These are phyloP conservation scores for Penicillium turbatum DNA, from an alignment of 495 filamentous ascomycete genomes.

Conservation along the genomic window DNA sequence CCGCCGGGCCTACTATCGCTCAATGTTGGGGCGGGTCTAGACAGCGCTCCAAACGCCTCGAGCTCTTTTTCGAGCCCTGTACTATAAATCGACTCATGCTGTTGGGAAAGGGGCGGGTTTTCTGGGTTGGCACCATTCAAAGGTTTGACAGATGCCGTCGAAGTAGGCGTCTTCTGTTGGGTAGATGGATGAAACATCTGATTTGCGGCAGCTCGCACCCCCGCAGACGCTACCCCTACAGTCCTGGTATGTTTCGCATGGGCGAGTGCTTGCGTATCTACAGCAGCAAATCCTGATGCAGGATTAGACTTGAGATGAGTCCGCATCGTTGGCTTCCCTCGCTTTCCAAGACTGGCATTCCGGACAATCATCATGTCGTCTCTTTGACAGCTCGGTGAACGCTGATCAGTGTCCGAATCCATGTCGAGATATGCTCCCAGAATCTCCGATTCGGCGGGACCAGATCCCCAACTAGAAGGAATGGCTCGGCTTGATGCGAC, in stretches of 20 bases:
- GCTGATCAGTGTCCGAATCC: slow-evolving; percentile 34
- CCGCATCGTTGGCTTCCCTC: slow-evolving; percentile 67
- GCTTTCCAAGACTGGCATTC: slow-evolving; percentile 72
- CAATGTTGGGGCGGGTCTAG: slow-evolving; percentile 38
- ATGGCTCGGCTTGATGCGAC: slow-evolving; percentile 80
- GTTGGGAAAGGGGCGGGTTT: slow-evolving; percentile 32
- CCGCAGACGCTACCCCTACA: slow-evolving; percentile 12
- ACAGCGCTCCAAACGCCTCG: slow-evolving; percentile 25
- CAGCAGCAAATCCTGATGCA: slow-evolving; percentile 15
- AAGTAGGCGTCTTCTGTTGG: slow-evolving; percentile 24
- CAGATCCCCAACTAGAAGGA: slow-evolving; percentile 64
- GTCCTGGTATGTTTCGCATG: slow-evolving; percentile 17
- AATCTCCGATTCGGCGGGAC: slow-evolving; percentile 46
- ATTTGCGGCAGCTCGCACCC: slow-evolving; percentile 7
- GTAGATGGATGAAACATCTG: slow-evolving; percentile 25
- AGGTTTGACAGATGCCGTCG: slow-evolving; percentile 28
- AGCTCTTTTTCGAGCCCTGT: slow-evolving; percentile 26
- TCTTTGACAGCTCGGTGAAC: slow-evolving; percentile 35
- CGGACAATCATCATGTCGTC: slow-evolving; percentile 64
- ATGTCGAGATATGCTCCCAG: slow-evolving; percentile 37
- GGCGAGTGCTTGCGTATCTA: slow-evolving; percentile 10
- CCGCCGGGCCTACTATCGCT: slow-evolving; percentile 38
- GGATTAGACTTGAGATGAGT: slow-evolving; percentile 49
- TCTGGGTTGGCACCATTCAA: slow-evolving; percentile 30
- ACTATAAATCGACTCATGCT: slow-evolving; percentile 3